A percentile compares a stretch with the other conserved stretches of the same genome.
These are phyloP conservation scores for Penicillium crystallinum DNA, from an alignment of 495 filamentous ascomycete genomes.

Conservation along the genomic window DNA sequence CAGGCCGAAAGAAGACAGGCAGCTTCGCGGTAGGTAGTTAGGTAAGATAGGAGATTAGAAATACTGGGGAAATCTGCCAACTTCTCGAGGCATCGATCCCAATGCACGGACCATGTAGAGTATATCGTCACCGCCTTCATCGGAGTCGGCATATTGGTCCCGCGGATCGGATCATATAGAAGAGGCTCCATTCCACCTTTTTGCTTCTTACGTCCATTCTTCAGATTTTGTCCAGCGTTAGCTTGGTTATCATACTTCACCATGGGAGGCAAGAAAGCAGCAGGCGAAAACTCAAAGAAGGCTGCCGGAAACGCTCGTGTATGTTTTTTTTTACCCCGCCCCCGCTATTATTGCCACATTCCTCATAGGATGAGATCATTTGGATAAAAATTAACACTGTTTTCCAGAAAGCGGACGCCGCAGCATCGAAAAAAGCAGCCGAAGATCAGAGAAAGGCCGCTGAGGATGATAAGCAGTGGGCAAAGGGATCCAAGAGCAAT, in stretches of 20 bases:
- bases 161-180: constrained; percentile 24
- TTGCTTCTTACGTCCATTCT: constrained; percentile 5
- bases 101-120: constrained; percentile 8
- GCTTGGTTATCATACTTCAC: constrained; percentile 2
- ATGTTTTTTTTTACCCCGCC: constrained; percentile 29
- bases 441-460: constrained; percentile 62
- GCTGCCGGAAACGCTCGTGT: constrained; percentile 73
- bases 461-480: constrained; percentile 74
- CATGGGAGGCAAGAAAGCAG: constrained; percentile 58
- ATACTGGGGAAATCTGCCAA: background rate
- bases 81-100: background rate
- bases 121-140: constrained; percentile 20
- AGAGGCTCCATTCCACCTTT: constrained; percentile 14
- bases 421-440: constrained; percentile 67
- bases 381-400: constrained; percentile 11
- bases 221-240: background rate
- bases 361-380: background rate
- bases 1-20: background rate
- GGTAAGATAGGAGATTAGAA: constrained; percentile 4
- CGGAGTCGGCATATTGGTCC: constrained; percentile 26
- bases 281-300: constrained; percentile 80
- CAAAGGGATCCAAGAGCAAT: constrained; percentile 74
- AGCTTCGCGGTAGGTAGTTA: background rate
- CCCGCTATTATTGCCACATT: constrained; percentile 24
- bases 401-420: constrained; percentile 80